Evolutionary conservation across 352 stramenopile species (phyloP), one percentile per base, ranked within the genome.

Genomic region (Globisporangium alternatum): DNA sequence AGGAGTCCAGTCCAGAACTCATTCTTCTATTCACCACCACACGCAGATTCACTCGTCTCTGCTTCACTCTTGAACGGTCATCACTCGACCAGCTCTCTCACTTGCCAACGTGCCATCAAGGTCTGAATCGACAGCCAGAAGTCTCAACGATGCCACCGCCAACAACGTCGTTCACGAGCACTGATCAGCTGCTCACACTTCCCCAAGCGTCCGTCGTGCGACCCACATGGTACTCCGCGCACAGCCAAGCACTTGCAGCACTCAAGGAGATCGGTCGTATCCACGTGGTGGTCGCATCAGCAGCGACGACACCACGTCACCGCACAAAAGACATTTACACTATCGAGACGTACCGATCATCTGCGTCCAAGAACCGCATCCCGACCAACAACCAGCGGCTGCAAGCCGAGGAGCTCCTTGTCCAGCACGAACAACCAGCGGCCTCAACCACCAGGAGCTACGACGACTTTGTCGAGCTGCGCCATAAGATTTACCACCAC

Each of bases 221-320:
- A 5, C 49, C 49, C 22, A 56, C 49, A 3, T 56, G 49, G 49
- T 39, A 3, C 49, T 56, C 49, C 6, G 49, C 31, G 13, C 49
- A 56, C 49, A 56, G 49, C 49, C 49, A 56, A n/a, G 28, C 49
- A 15, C 49, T 56, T 15, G 49, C 39, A 28, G 49, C 28, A 0
- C 49, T 56, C 49, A 56, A 56, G 49, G 49, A 56, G 17, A 21
- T 56, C 49, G 15, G 39, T n/a, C 28, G 28, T 28, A 6, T 56
- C 28, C 22, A 53, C 9, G 21, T 37, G 6, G 33, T 56, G 25
- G 19, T 7, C 7, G n/a, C n/a, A n/a, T n/a, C n/a, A n/a, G 9
- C 28, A 6, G 49, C 33, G 33, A 37, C 28, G 31, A 56, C 33
- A 1, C 33, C 33, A n/a, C n/a, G 25, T 9, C 25, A 22, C 12